A percentile compares a stretch with the other conserved stretches of the same genome.
phyloP scores from a whole-genome alignment of 2,329 filamentous ascomycete genomes.

The Conoideocrella luteorostrata region DNA sequence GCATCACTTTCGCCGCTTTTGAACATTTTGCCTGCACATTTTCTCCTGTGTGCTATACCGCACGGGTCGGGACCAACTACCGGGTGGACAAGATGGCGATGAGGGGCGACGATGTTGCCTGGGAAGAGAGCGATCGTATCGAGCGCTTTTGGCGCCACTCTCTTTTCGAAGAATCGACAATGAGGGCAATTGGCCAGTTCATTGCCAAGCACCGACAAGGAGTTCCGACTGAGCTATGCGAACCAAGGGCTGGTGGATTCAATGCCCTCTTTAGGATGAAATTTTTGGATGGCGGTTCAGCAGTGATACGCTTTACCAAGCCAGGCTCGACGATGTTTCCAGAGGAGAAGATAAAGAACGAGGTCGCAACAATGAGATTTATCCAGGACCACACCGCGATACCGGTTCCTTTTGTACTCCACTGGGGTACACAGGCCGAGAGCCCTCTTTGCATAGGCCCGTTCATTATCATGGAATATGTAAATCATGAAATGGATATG shows the following conservation, averaged over 20 bases:
- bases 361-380: constrained; percentile 16
- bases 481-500: neutral
- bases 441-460: constrained; percentile 11
- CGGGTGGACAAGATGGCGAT: too few relatives aligned
- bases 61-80: too few relatives aligned
- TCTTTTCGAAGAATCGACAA: neutral
- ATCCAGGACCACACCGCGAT: constrained; percentile 17
- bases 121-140: too few relatives aligned
- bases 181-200: neutral
- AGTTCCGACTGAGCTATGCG: neutral
- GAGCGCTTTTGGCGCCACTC: neutral
- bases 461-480: neutral
- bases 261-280: neutral
- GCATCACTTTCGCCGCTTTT: too few relatives aligned
- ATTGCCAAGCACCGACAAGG: neutral
- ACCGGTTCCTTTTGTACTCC: constrained; percentile 16
- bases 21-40: too few relatives aligned
- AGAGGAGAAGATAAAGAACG: constrained; percentile 17
- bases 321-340: constrained; percentile 10
- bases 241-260: neutral
- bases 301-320: neutral
- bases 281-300: neutral
- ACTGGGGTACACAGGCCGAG: constrained; percentile 15
- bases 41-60: too few relatives aligned
- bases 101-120: too few relatives aligned